Conservation (phyloP, 2,329 filamentous ascomycete genomes). For the Fusarium papillatum region DNA sequence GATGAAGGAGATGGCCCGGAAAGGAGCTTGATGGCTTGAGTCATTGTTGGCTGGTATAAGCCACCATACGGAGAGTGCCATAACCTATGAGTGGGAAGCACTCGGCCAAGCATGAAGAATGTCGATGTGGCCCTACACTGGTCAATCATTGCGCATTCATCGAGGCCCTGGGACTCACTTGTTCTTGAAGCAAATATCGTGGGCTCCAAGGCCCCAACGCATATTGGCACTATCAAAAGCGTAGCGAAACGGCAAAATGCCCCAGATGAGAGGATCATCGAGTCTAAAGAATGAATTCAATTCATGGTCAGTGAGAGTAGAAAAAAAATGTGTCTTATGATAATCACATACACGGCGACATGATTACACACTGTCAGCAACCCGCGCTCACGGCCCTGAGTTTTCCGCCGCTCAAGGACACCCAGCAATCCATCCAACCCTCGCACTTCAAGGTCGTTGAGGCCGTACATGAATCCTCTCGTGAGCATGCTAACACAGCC, state of each 20-base stretch:
- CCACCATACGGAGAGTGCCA: slow-evolving; percentile 86
- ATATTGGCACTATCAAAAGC: slow-evolving; percentile 80
- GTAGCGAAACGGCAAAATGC: slow-evolving; percentile 83
- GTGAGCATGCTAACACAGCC: slow-evolving; percentile 79
- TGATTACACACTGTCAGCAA: slow-evolving; percentile 78
- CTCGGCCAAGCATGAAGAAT: slow-evolving; percentile 93
- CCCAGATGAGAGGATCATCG: slow-evolving; percentile 97
- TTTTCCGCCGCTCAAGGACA: slow-evolving; percentile 79
- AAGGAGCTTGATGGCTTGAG: slow-evolving; percentile 86
- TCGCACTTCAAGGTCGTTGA: slow-evolving; percentile 82
- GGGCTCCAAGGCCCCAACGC: slow-evolving; percentile 91
- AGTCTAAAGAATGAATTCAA: slow-evolving; percentile 68
- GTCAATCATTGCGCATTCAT: neutral
- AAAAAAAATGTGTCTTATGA: neutral
- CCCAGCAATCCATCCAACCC: slow-evolving; percentile 83
- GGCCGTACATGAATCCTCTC: slow-evolving; percentile 79
- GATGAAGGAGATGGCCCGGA: slow-evolving; percentile 61
- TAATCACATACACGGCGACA: slow-evolving; percentile 53
- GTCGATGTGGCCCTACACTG: slow-evolving; percentile 71
- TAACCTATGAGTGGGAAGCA: slow-evolving; percentile 88
- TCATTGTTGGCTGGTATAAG: slow-evolving; percentile 90
- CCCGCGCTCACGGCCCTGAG: slow-evolving; percentile 77
- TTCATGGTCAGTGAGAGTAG: slow-evolving; percentile 11
- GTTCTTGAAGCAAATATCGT: slow-evolving; percentile 95
- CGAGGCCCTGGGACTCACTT: slow-evolving; percentile 64